Evolutionary conservation across 768 basidiomycete species (phyloP).

Genomic region (Calvatia gigantea): DNA sequence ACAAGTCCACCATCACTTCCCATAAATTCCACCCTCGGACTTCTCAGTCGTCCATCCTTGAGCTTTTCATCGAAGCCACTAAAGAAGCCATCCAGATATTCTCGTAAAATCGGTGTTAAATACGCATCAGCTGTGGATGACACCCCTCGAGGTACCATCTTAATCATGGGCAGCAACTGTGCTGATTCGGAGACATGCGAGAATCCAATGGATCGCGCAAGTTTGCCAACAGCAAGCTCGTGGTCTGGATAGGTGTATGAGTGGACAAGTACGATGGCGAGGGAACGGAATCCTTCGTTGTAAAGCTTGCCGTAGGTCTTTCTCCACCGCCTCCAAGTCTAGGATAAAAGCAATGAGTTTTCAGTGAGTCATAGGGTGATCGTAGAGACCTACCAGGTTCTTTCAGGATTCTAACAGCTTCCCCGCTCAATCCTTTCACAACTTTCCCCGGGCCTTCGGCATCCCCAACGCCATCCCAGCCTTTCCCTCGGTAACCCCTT

Average conservation of each 20-base stretch:
- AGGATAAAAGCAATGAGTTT: conserved; percentile 11
- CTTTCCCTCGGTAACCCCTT: conserved; percentile 71
- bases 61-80: conserved; percentile 78
- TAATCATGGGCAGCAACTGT: conserved; percentile 89
- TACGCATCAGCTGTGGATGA: conserved; percentile 95
- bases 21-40: conserved; percentile 91
- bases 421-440: conserved; percentile 80
- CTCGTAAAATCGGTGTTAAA: conserved; percentile 81
- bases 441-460: conserved; percentile 82
- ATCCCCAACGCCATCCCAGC: conserved; percentile 66
- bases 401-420: conserved; percentile 81
- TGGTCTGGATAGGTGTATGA: conserved; percentile 92
- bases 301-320: conserved; percentile 70
- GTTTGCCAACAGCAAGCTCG: conserved; percentile 64
- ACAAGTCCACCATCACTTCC: conserved; percentile 87
- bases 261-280: conserved; percentile 88
- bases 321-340: conserved; percentile 53
- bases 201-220: conserved; percentile 85
- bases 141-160: conserved; percentile 89
- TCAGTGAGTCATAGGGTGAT: not conserved
- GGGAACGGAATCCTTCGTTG: conserved; percentile 78
- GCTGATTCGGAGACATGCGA: conserved; percentile 86
- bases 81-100: conserved; percentile 92
- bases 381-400: conserved; percentile 49
- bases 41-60: conserved; percentile 51